Base-by-base conservation (phyloP, 2,329 filamentous ascomycete genomes). In the Colletotrichum spinosum region DNA sequence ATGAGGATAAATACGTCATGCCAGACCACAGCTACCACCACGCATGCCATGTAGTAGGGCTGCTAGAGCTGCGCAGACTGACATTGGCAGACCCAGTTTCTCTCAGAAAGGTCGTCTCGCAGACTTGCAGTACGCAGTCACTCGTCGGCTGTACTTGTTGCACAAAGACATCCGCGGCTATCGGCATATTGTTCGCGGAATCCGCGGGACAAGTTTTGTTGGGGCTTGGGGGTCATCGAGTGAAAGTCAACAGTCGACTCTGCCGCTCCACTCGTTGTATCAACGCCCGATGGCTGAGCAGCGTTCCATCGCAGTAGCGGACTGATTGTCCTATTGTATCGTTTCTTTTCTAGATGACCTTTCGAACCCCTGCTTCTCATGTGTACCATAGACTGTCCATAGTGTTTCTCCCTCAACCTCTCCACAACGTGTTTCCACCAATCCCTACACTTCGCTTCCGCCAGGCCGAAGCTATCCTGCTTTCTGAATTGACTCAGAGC, bases 281-380 rank as follows among this genome's bases (percentile, higher is more conserved):
- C 55, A 41, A 50, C 37, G 33, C 44, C 55, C 55, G 55, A 57
- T 11, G n/a, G 34, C 25, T 25, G 25, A 25, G 25, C 25, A 25
- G 25, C 25, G 25, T 6, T 50, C 55, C 50, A 49, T 17, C 41
- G 37, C 46, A 25, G 45, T 15, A 33, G 45, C 42, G 55, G 53
- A 55, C 37, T 9, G 15, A n/a, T 57, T 49, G 42, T 17, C 62
- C 52, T 65, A 62, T 65, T 25, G 58, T 35, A n/a, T 48, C 46
- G 46, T 63, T 65, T 52, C 63, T 57, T 62, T 62, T 62, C 51
- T 8, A 13, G 63, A 62, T 65, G 58, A 65, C 63, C 58, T 56
- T 17, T 51, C 9, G 25, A 25, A 25, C 25, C 51, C n/a, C 51
- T 50, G 37, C 46, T 38, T 35, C 60, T 49, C 8, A 12, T 5